Evolutionary conservation across 2,329 filamentous ascomycete genomes (phyloP), one percentile per base, ranked within the genome.

Genomic region (Colletotrichum siamense): DNA sequence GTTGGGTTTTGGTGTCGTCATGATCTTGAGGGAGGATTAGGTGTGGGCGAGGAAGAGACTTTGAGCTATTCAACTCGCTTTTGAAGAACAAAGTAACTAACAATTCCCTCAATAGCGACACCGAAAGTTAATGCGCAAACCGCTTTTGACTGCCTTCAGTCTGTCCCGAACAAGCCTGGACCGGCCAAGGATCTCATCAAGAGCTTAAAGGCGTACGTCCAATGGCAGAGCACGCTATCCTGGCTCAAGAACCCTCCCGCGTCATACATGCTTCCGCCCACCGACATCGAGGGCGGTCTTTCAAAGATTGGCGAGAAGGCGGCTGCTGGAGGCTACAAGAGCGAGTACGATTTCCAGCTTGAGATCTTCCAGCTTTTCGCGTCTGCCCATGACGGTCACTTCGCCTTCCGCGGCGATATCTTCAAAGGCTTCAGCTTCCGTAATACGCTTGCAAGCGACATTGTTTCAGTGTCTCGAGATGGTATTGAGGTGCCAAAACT

Each of bases 341-440:
- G 86, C 80, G 90, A 92, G 79, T 91, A 89, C 79, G 87, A 89
- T 9, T 91, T 92, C 78, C 88, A 91, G 79, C 77, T 84, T 9
- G 89, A 90, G 32, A 84, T 95, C 4, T 82, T 86, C 44, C 82
- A 91, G 9, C 85, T 92, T 44, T 79, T 80, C 44, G 86, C 87
- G 28, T 86, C 85, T 2, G 89, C 91, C 5, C 92, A 94, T 78
- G 93, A 95, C 80, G 92, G 92, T 2, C 93, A 95, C 80, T 92
- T 93, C 67, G 84, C 86, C 3, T 92, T 89, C 79, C 83, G 88
- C 16, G 89, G 90, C 4, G 89, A 92, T 77, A 84, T 88, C 6
- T 86, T 92, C 16, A 87, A 86, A 57, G 86, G 90, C 1, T 91
- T 92, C 62, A 85, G 30, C 81, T 89, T 79, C 84, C 86, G 67